Evolutionary conservation across 2,329 filamentous ascomycete genomes (phyloP).

Genomic region (Colletotrichum sp.): DNA sequence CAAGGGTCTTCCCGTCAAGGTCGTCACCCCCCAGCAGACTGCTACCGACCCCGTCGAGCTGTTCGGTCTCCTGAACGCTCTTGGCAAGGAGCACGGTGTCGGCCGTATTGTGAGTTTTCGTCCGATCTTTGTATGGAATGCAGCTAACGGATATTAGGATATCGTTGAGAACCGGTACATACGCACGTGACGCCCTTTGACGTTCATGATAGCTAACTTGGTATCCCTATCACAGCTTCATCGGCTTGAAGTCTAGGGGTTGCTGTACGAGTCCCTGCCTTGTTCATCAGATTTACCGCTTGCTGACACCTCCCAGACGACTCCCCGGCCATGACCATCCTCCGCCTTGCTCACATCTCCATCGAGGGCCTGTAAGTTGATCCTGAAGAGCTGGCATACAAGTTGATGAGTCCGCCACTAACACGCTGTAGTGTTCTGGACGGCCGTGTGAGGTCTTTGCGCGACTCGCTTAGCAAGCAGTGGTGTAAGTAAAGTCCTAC

Average conservation of each 20-base stretch:
- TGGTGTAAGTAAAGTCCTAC: too few relatives aligned
- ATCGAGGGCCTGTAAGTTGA: slow-evolving; percentile 53
- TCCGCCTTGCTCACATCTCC: slow-evolving; percentile 40
- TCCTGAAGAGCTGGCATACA: accelerated
- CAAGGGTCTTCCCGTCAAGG: slow-evolving; percentile 71
- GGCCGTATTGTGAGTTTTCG: slow-evolving; percentile 67
- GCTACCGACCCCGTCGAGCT: slow-evolving; percentile 69
- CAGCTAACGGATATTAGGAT: slow-evolving; percentile 8
- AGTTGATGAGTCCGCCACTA: not conserved
- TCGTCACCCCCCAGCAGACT: slow-evolving; percentile 59
- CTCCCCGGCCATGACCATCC: slow-evolving; percentile 29
- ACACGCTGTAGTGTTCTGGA: slow-evolving; percentile 47
- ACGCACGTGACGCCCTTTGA: not conserved
- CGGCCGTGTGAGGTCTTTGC: too few relatives aligned
- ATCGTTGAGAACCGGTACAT: slow-evolving; percentile 48
- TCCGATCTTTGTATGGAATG: not conserved
- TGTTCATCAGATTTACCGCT: not conserved
- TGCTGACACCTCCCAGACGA: slow-evolving; percentile 12
- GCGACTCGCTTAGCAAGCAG: too few relatives aligned
- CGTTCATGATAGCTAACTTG: not conserved
- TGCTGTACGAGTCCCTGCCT: slow-evolving; percentile 45
- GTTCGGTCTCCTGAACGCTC: slow-evolving; percentile 68
- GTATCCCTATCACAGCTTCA: slow-evolving; percentile 25
- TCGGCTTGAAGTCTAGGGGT: slow-evolving; percentile 47
- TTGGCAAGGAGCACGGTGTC: slow-evolving; percentile 69